phyloP scores from a whole-genome alignment of 2,329 filamentous ascomycete species.

The Colletotrichum lindemuthianum region DNA sequence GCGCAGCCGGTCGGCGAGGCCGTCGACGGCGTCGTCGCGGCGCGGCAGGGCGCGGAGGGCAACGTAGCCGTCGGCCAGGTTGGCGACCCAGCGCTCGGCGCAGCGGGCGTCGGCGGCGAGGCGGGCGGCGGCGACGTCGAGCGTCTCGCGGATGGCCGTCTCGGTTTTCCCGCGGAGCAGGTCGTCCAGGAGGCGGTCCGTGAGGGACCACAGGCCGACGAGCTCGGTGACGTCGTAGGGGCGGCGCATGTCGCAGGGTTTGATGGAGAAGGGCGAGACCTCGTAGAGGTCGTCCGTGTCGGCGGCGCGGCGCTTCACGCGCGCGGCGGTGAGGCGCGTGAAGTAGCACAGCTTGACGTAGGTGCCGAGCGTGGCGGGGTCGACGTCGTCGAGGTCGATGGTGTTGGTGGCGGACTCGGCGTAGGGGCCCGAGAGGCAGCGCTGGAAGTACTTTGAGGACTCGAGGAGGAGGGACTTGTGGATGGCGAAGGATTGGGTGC shows the following conservation, averaged over 20 bases:
- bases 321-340: slow-evolving; percentile 26
- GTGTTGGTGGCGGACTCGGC: slow-evolving; percentile 27
- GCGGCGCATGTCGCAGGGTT: slow-evolving; percentile 31
- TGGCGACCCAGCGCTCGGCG: slow-evolving; percentile 29
- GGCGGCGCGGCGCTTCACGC: slow-evolving; percentile 29
- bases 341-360: slow-evolving; percentile 34
- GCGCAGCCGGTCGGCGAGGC: not conserved
- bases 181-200: slow-evolving; percentile 31
- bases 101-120: slow-evolving; percentile 15
- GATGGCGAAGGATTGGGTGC: slow-evolving; percentile 24
- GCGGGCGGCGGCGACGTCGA: slow-evolving; percentile 15
- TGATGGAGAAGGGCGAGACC: slow-evolving; percentile 29
- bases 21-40: slow-evolving; percentile 5
- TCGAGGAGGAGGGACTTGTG: slow-evolving; percentile 30
- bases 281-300: slow-evolving; percentile 26
- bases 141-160: slow-evolving; percentile 31
- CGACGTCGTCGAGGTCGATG: slow-evolving; percentile 29
- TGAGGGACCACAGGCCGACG: slow-evolving; percentile 30
- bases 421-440: slow-evolving; percentile 29
- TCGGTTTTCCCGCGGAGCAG: slow-evolving; percentile 24
- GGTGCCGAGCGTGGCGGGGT: slow-evolving; percentile 22
- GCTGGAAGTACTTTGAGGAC: slow-evolving; percentile 33
- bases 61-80: slow-evolving; percentile 26
- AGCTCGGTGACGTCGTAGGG: slow-evolving; percentile 29
- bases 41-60: slow-evolving; percentile 22